Conservation (phyloP, 2,329 filamentous ascomycete genomes). For the Cercospora sp. region DNA sequence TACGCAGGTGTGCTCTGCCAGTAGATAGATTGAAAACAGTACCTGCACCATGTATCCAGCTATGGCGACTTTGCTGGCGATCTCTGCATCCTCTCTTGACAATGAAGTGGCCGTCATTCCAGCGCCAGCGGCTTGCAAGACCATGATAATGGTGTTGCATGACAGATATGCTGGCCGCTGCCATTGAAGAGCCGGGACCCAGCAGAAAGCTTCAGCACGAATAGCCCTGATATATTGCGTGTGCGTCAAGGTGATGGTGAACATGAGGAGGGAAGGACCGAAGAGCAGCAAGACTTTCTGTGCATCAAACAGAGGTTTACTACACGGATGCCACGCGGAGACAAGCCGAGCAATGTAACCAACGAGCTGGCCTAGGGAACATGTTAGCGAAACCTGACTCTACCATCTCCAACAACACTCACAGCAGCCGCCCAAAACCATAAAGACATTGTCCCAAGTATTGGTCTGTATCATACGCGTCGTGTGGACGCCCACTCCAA, state of each 20-base stretch:
- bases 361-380: background rate
- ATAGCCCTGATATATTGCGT: conserved; percentile 11
- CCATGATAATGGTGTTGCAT: conserved; percentile 1
- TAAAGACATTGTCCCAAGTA: conserved; percentile 14
- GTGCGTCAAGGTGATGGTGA: conserved; percentile 11
- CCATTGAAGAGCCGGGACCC: conserved; percentile 7
- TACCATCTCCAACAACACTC: background rate
- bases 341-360: conserved; percentile 12
- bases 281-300: conserved; percentile 16
- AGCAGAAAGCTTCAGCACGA: background rate
- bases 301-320: conserved; percentile 4
- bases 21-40: conserved; percentile 14
- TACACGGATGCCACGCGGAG: conserved; percentile 5
- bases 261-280: conserved; percentile 15
- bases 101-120: background rate
- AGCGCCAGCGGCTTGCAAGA: conserved; percentile 9
- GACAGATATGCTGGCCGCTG: conserved; percentile 9
- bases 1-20: conserved; percentile 12
- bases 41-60: conserved; percentile 15
- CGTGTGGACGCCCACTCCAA: background rate
- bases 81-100: background rate
- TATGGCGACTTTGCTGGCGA: conserved; percentile 9
- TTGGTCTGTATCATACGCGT: conserved; percentile 5
- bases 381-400: background rate
- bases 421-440: conserved; percentile 15